Evolutionary conservation across 2,329 filamentous ascomycete genomes (phyloP), one percentile per base, ranked within the genome.

Genomic region (Emericellopsis atlantica): DNA sequence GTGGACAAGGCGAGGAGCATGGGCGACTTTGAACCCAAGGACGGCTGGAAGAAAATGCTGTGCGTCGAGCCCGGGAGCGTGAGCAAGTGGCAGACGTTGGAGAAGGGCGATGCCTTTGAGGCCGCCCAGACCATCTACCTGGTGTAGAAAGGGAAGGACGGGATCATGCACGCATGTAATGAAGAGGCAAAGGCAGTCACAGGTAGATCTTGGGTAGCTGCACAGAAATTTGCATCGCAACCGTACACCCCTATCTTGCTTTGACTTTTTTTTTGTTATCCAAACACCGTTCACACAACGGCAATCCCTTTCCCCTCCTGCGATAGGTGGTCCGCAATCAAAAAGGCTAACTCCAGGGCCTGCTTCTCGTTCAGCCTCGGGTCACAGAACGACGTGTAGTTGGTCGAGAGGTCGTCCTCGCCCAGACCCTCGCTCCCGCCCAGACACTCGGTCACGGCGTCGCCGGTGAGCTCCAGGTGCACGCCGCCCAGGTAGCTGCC

Each of bases 351-450:
- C 67, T 98, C 92, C 12, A 98, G 71, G 1, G 92, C 89, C 67
- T 98, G 92, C 66, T 96, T 95, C 72, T 96, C 92, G 56, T 98
- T 98, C 49, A 98, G 66, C 21, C 92, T 68, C 5, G 92, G 92
- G 59, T 98, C 92, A 59, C 92, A 98, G 67, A 90, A 96, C 32
- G 84, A 94, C 5, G 88, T 94, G 62, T 98, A 98, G 54, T 95
- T 89, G 48, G 87, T 75, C 3, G 82, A 82, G 52, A 98, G 59
- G 54, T 95, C 90, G 46, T 92, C 84, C 60, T 96, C 92, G 31
- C 76, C 84, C 44, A 96, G 65, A 0, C 83, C 85, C 55, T 87
- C 86, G 47, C 86, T 90, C 16, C 92, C 92, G 43, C 92, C 88
- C 1, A 94, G 76, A 54, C 92, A 98, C 65, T 98, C 92, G 0